Evolutionary conservation across 2,329 filamentous ascomycete species (phyloP).

Genomic region (Sarocladiaceae sp.): DNA sequence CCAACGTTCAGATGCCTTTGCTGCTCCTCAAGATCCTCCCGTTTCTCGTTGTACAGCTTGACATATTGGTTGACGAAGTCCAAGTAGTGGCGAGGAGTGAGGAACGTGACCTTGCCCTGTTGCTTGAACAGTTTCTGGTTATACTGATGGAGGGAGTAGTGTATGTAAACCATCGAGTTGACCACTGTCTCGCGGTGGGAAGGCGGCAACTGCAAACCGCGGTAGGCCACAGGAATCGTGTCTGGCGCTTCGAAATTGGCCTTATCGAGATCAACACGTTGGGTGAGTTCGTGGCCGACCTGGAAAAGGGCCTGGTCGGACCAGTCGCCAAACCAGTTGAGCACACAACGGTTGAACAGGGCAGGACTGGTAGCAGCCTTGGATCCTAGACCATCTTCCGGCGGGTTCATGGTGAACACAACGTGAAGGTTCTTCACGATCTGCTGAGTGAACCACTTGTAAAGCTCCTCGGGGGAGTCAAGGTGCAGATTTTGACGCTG

Average conservation of each 20-base stretch:
- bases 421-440: slow-evolving; percentile 99
- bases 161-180: slow-evolving; percentile 98
- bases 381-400: slow-evolving; percentile 86
- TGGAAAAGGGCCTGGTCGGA: slow-evolving; percentile 98
- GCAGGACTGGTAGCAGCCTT: slow-evolving; percentile 97
- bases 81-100: slow-evolving; percentile 93
- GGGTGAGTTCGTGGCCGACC: slow-evolving; percentile 89
- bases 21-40: slow-evolving; percentile 96
- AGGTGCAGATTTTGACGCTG: slow-evolving; percentile 91
- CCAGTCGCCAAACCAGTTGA: slow-evolving; percentile 99
- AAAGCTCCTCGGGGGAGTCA: slow-evolving; percentile 97
- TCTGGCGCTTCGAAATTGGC: slow-evolving; percentile 81
- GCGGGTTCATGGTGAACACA: slow-evolving; percentile 99
- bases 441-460: slow-evolving; percentile 99
- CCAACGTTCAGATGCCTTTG: slow-evolving; percentile 97
- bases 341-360: slow-evolving; percentile 97
- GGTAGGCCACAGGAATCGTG: slow-evolving; percentile 87
- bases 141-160: slow-evolving; percentile 88
- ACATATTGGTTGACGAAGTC: slow-evolving; percentile 98
- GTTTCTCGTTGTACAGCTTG: slow-evolving; percentile 95
- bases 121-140: slow-evolving; percentile 85
- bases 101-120: slow-evolving; percentile 85
- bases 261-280: slow-evolving; percentile 91
- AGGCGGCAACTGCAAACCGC: slow-evolving; percentile 75
- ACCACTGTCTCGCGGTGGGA: slow-evolving; percentile 87